These are phyloP conservation scores for Lasiosphaeria miniovina DNA, from an alignment of 495 filamentous ascomycete genomes.

Conservation along the genomic window DNA sequence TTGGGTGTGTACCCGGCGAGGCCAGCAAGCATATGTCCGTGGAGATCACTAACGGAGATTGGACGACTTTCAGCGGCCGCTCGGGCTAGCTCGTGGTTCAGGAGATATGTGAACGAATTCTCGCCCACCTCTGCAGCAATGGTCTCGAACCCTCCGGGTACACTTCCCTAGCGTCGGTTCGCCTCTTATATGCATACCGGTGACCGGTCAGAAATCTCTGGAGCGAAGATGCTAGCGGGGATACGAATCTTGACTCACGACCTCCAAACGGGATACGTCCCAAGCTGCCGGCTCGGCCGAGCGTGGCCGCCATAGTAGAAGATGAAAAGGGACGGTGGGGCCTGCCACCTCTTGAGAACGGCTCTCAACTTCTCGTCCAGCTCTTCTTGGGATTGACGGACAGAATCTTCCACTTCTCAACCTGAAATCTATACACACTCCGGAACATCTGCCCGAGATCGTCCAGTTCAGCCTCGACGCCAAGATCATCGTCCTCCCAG, in stretches of 20 bases:
- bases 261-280: conserved; percentile 2
- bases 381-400: neutral
- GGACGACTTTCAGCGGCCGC: conserved; percentile 2
- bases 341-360: neutral
- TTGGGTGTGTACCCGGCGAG: conserved; percentile 3
- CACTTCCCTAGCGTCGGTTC: neutral
- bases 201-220: neutral
- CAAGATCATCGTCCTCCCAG: conserved; percentile 12
- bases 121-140: conserved; percentile 11
- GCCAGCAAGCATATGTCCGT: conserved; percentile 3
- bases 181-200: neutral
- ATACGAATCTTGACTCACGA: neutral
- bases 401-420: neutral
- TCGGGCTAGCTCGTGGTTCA: conserved; percentile 9
- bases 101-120: conserved; percentile 11
- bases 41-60: conserved; percentile 9
- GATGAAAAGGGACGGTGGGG: conserved; percentile 3
- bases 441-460: conserved; percentile 2
- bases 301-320: conserved; percentile 11
- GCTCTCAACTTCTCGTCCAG: neutral
- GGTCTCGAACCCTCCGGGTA: conserved; percentile 11
- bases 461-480: conserved; percentile 4
- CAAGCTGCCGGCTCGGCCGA: neutral
- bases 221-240: neutral
- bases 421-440: neutral